Evolutionary conservation across 2,329 filamentous ascomycete genomes (phyloP), one percentile per base, ranked within the genome.

Genomic region (Penicillium frequentans): DNA sequence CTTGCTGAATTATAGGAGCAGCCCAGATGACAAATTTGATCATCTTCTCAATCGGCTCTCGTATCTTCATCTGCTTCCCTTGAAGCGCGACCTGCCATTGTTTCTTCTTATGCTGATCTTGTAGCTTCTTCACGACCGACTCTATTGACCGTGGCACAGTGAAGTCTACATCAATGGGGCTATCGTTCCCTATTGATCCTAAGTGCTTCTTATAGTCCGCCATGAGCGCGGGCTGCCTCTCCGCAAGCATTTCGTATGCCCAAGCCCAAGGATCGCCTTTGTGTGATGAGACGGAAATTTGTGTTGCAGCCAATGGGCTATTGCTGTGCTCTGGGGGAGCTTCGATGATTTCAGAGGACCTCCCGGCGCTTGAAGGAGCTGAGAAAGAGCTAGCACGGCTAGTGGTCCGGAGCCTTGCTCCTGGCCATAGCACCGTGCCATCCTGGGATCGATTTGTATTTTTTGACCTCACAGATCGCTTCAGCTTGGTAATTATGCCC

Each of bases 71-170:
- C 2, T 59, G 37, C 13, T 52, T 45, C 14, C 19, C 47, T 11
- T 19, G 26, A 16, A 70, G 42, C 13, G 55, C 27, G 37, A 68
- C 21, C 11, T n/a, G 27, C 65, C 62, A 69, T 49, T 64, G 63
- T 35, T 61, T 63, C 39, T 55, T 42, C 24, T 60, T 51, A 1
- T 48, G 52, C 4, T 48, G 19, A n/a, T 46, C 44, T 16, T 49
- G 47, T 19, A 49, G 7, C 5, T 39, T 39, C 35, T 39, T 39
- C 35, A 39, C 35, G 10, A 39, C 35, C 14, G 35, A 39, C 35
- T 39, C 35, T 39, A 39, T 9, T n/a, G 35, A 39, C n/a, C 35
- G 35, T n/a, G 35, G 35, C n/a, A 4, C 35, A 19, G n/a, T 4
- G n/a, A 39, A 39, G 5, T 39, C 14, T 7, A 39, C 35, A 19